Percentiles rank a stretch among this genome's conserved stretches.
Conservation (phyloP, 345 rosid species). For the Populus simonii region DNA sequence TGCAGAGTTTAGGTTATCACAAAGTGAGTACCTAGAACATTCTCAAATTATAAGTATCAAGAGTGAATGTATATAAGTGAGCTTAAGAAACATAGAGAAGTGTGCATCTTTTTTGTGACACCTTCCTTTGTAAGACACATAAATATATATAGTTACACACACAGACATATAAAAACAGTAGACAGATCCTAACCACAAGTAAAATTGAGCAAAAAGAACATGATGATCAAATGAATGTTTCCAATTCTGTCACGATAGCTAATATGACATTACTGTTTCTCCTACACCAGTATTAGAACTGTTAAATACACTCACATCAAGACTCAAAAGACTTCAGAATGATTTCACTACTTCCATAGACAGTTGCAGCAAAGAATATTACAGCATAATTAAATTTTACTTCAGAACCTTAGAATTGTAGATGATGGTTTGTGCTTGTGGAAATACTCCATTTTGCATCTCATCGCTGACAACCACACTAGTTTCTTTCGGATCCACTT, state of each 20-base stretch:
- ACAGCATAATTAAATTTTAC: neutral
- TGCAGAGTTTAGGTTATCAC: slow-evolving; percentile 21
- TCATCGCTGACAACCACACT: slow-evolving; percentile 9
- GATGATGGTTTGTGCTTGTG: slow-evolving; percentile 13
- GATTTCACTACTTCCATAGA: neutral
- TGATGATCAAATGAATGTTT: neutral
- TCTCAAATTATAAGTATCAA: neutral
- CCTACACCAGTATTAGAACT: neutral
- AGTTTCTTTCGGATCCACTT: slow-evolving; percentile 18
- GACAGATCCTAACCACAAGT: neutral
- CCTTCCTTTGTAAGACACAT: neutral
- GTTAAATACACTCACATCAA: neutral
- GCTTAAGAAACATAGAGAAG: neutral
- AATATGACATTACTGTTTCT: neutral
- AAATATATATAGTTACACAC: neutral
- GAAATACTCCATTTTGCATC: slow-evolving; percentile 16
- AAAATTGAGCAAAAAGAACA: neutral
- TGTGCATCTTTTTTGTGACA: neutral
- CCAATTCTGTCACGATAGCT: neutral
- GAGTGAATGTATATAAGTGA: neutral
- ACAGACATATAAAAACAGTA: neutral
- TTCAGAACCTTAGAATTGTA: slow-evolving; percentile 19
- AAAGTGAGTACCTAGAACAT: neutral
- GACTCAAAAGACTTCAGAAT: neutral
- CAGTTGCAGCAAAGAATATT: neutral